These are phyloP conservation scores for Sesbania bispinosa DNA, from an alignment of 306 rosid genomes.

Conservation along the genomic window DNA sequence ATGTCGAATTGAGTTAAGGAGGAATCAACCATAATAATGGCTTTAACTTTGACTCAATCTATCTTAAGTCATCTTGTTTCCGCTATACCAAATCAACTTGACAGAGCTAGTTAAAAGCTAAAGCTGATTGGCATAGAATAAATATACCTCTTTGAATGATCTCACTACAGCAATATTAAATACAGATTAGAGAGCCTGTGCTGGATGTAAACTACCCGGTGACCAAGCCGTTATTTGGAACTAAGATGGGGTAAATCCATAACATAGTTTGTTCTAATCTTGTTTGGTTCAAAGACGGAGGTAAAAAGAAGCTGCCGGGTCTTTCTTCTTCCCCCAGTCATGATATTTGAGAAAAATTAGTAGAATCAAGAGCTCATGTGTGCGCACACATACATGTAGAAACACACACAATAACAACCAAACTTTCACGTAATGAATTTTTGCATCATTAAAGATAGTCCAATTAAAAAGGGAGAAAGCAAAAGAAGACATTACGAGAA, in stretches of 20 bases:
- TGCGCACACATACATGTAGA: not conserved
- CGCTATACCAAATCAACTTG: conserved; percentile 7
- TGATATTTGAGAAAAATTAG: not conserved
- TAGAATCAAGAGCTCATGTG: not conserved
- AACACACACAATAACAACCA: not conserved
- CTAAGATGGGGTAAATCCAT: conserved; percentile 3
- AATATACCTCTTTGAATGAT: conserved; percentile 19
- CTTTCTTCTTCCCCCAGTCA: not conserved
- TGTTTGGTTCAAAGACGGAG: not conserved
- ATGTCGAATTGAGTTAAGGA: conserved; percentile 20
- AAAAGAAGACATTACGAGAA: not conserved
- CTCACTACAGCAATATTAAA: not conserved
- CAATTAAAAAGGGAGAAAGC: not conserved
- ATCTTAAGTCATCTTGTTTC: conserved; percentile 19
- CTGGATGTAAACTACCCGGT: conserved; percentile 2
- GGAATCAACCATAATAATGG: conserved; percentile 14
- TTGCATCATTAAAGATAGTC: not conserved
- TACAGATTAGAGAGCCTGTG: not conserved
- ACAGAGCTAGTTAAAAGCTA: conserved; percentile 8
- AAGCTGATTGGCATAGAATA: conserved; percentile 18
- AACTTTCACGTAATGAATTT: not conserved
- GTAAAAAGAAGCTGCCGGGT: not conserved
- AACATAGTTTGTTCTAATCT: conserved; percentile 15
- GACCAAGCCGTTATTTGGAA: not conserved
- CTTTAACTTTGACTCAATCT: not conserved